These are phyloP conservation scores for Zygotorulaspora florentina DNA, from an alignment of 805 yeast species.

Conservation along the genomic window DNA sequence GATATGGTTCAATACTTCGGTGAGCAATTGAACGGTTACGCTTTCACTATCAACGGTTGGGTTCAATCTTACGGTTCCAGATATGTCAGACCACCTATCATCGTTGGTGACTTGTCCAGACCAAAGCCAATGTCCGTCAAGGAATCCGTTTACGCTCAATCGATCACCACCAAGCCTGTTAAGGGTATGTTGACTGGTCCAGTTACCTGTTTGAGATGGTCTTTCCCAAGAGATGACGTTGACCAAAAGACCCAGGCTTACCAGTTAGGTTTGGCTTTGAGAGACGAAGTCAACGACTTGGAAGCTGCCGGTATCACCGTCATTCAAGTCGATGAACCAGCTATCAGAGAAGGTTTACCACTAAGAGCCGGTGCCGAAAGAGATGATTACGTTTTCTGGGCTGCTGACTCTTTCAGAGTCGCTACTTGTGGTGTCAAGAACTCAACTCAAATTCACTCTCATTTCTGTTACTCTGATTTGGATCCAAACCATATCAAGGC, in stretches of 20 bases:
- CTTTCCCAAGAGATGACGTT: slow-evolving; percentile 99
- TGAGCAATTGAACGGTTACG: slow-evolving; percentile 97
- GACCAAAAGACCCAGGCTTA: slow-evolving; percentile 89
- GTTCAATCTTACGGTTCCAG: slow-evolving; percentile 99
- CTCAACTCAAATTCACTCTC: slow-evolving; percentile 97
- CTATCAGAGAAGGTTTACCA: slow-evolving; percentile 99
- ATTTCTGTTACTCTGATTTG: slow-evolving; percentile 99
- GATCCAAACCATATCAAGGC: slow-evolving; percentile 99
- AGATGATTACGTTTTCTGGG: slow-evolving; percentile 95
- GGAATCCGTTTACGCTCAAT: slow-evolving; percentile 99
- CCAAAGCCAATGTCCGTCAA: slow-evolving; percentile 98
- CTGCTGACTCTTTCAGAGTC: slow-evolving; percentile 99
- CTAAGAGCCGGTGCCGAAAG: slow-evolving; percentile 97
- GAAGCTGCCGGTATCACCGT: slow-evolving; percentile 98
- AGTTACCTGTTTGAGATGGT: slow-evolving; percentile 99
- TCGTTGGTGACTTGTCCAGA: slow-evolving; percentile 98
- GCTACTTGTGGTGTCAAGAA: slow-evolving; percentile 97
- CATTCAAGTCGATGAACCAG: slow-evolving; percentile 99
- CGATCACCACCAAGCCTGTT: slow-evolving; percentile 90
- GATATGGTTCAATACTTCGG: slow-evolving; percentile 99
- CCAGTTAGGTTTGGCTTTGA: slow-evolving; percentile 94
- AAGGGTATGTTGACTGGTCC: slow-evolving; percentile 99
- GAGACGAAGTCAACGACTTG: slow-evolving; percentile 97
- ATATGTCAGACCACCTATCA: slow-evolving; percentile 99
- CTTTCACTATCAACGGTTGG: slow-evolving; percentile 99